A percentile compares a stretch with the other conserved stretches of the same genome.
These are phyloP conservation scores for Crithidia bombi DNA, from an alignment of 208 protist genomes.

Conservation along the genomic window DNA sequence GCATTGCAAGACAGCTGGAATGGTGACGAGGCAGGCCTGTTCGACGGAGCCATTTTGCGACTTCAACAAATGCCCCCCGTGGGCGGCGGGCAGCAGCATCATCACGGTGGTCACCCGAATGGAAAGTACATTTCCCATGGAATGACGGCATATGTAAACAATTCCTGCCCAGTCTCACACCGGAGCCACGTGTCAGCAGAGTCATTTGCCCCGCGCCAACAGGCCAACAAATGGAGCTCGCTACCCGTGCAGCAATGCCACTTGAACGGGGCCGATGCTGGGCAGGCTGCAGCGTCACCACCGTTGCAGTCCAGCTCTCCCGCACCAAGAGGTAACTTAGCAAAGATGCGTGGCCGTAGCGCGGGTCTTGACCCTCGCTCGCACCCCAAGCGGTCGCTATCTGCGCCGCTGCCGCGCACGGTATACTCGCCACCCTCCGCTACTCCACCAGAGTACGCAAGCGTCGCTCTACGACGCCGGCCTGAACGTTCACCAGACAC, in stretches of 20 bases:
- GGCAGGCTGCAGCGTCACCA: not conserved
- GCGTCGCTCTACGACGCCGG: not conserved
- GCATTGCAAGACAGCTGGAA: slow-evolving; percentile 37
- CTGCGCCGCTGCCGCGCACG: not conserved
- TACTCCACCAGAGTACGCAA: not conserved
- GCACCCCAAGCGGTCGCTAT: not conserved
- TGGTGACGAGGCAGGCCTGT: slow-evolving; percentile 59
- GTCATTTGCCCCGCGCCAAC: no score
- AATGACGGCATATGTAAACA: no score
- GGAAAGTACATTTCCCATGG: no score
- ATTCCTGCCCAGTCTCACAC: no score
- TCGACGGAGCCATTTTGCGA: slow-evolving; percentile 57
- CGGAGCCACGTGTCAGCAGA: no score
- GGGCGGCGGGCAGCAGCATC: not conserved
- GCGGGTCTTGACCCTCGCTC: not conserved
- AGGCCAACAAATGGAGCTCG: no score
- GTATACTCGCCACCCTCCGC: not conserved
- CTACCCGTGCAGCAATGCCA: not conserved
- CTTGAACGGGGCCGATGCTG: no score
- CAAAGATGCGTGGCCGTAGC: not conserved
- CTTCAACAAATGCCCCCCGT: slow-evolving; percentile 37
- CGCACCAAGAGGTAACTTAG: not conserved
- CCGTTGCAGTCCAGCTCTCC: not conserved
- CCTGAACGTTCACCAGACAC: not conserved
- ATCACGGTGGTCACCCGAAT: no score